Evolutionary conservation across 306 rosid species (phyloP), one percentile per base, ranked within the genome.

Genomic region (Benincasa hispida): DNA sequence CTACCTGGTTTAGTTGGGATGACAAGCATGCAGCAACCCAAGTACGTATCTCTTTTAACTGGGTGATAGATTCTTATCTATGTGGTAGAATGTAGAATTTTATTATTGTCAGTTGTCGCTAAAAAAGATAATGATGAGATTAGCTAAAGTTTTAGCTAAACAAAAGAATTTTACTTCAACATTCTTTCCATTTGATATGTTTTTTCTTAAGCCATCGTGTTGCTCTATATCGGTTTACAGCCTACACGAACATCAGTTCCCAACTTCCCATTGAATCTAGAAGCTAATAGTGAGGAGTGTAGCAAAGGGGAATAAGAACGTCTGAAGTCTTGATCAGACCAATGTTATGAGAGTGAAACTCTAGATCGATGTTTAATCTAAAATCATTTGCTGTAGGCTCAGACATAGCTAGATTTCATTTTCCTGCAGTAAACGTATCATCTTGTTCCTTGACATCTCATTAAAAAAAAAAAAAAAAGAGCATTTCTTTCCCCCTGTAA

Each of bases 1-100:
- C 99, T 15, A 89, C 91, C 74, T 95, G 99, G 99, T 95, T 95
- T 86, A 92, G 99, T 79, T 95, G 99, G 99, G 99, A 95, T 82
- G 88, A 88, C 88, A 95, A 95, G 87, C 99, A 87, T 79, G 92
- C 98, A 39, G 97, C 97, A 83, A 85, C 97, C 57, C 99, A 95
- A 87, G 98, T 90, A 77, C 17, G 48, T 69, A 53, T 77, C 53
- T 65, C 61, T 63, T 19, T 50, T 77, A 50, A 4, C 78, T 69
- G 5, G 37, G 12, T 10, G 42, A 34, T 69, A 41, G 57, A 69
- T 41, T 48, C 75, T 34, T 41, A 22, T 67, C 10, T 22, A 41
- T 67, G n/a, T 68, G 37, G 41, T 6, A 27, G 47, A 39, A 37
- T 66, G 32, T 39, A 41, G 37, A 63, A 66, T 5, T 37, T 39